A percentile compares a stretch with the other conserved stretches of the same genome.
phyloP scores from a whole-genome alignment of 345 rosid genomes.

The Brassica juncea region DNA sequence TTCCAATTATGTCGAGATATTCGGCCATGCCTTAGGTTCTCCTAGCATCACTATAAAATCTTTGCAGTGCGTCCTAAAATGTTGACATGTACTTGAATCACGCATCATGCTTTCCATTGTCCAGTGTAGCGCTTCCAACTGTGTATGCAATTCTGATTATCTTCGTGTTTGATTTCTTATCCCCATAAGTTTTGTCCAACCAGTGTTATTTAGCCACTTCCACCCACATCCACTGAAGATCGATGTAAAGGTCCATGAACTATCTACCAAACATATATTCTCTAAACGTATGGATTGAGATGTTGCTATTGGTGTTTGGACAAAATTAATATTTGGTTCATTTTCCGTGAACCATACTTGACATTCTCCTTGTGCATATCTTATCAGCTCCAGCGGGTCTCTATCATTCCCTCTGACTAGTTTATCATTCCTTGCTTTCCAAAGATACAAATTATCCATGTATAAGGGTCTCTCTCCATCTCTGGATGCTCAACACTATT shows the following conservation, averaged over 20 bases:
- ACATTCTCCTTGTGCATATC: too few relatives aligned
- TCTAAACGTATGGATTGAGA: too few relatives aligned
- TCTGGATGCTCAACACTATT: too few relatives aligned
- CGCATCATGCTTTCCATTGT: background rate
- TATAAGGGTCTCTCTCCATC: too few relatives aligned
- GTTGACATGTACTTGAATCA: background rate
- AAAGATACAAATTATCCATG: too few relatives aligned
- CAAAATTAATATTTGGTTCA: too few relatives aligned
- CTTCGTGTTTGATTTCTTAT: background rate
- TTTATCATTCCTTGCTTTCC: too few relatives aligned
- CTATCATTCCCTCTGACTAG: too few relatives aligned
- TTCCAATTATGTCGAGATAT: background rate
- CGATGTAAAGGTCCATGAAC: background rate
- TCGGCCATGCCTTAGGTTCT: background rate
- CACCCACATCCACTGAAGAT: background rate
- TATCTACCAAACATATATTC: background rate
- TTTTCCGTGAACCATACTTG: too few relatives aligned
- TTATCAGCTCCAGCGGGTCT: too few relatives aligned
- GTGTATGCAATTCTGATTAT: background rate
- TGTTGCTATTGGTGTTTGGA: too few relatives aligned
- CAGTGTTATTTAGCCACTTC: background rate
- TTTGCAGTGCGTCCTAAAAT: background rate
- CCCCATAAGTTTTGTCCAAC: background rate
- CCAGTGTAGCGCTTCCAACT: background rate
- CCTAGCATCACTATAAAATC: background rate